phyloP scores from a whole-genome alignment of 129 eudicot genomes.

The Flaveria sonorensis region DNA sequence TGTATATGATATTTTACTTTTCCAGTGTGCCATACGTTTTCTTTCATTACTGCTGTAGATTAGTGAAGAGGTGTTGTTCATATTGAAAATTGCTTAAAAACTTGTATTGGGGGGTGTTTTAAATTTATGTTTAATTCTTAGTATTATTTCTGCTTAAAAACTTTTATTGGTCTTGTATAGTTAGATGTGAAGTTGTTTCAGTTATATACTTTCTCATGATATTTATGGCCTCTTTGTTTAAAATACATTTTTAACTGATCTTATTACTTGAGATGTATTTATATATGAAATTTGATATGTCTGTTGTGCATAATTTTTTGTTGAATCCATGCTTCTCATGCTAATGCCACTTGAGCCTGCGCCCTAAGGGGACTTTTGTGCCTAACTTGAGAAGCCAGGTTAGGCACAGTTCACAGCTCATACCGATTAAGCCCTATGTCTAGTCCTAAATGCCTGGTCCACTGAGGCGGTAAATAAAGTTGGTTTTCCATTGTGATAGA shows the following conservation, averaged over 20 bases:
- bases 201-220: background rate
- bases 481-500: background rate
- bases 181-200: background rate
- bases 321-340: background rate
- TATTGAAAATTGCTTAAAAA: background rate
- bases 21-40: background rate
- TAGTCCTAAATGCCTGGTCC: background rate
- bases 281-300: background rate
- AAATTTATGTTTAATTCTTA: background rate
- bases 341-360: background rate
- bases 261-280: background rate
- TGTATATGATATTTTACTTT: background rate
- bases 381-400: too few species aligned
- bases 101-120: background rate
- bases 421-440: background rate
- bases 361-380: background rate
- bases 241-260: background rate
- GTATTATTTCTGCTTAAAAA: too few species aligned
- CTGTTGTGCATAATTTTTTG: background rate
- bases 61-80: constrained; percentile 1
- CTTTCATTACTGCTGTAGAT: background rate
- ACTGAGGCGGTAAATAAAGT: background rate
- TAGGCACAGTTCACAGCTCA: too few species aligned
- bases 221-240: too few species aligned
- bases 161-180: background rate